A percentile compares a stretch with the other conserved stretches of the same genome.
These are phyloP conservation scores for Hortaea werneckii DNA, from an alignment of 2,329 filamentous ascomycete genomes.

Conservation along the genomic window DNA sequence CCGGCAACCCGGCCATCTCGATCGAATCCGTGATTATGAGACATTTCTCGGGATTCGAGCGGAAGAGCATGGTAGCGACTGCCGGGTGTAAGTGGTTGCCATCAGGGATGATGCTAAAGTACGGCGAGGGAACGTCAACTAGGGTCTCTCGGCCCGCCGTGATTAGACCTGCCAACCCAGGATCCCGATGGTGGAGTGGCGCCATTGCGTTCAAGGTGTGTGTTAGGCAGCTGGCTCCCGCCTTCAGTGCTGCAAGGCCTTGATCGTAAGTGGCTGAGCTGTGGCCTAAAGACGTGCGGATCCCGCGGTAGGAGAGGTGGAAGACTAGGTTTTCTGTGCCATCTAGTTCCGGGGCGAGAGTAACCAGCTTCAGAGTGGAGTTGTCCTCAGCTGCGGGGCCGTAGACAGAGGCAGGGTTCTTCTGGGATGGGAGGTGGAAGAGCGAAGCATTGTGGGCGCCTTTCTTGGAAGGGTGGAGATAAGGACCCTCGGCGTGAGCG, in stretches of 20 bases:
- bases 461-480: conserved; percentile 43
- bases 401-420: conserved; percentile 32
- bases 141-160: conserved; percentile 9
- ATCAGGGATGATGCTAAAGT: conserved; percentile 45
- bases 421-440: conserved; percentile 30
- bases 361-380: conserved; percentile 38
- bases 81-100: conserved; percentile 44
- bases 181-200: conserved; percentile 39
- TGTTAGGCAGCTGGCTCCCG: conserved; percentile 43
- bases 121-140: conserved; percentile 27
- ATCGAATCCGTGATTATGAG: conserved; percentile 46
- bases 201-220: conserved; percentile 49
- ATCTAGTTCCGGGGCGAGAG: conserved; percentile 43
- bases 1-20: conserved; percentile 42
- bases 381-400: conserved; percentile 31
- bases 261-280: conserved; percentile 38
- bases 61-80: conserved; percentile 41
- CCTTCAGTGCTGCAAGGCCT: conserved; percentile 35
- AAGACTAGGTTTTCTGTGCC: conserved; percentile 33
- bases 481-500: conserved; percentile 48
- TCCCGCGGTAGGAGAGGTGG: conserved; percentile 30
- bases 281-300: conserved; percentile 42
- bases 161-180: conserved; percentile 40
- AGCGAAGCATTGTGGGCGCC: conserved; percentile 42
- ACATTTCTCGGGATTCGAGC: conserved; percentile 36